Evolutionary conservation across 1,284 basidiomycete genomes (phyloP).

Genomic region (Heterobasidion occidentale): DNA sequence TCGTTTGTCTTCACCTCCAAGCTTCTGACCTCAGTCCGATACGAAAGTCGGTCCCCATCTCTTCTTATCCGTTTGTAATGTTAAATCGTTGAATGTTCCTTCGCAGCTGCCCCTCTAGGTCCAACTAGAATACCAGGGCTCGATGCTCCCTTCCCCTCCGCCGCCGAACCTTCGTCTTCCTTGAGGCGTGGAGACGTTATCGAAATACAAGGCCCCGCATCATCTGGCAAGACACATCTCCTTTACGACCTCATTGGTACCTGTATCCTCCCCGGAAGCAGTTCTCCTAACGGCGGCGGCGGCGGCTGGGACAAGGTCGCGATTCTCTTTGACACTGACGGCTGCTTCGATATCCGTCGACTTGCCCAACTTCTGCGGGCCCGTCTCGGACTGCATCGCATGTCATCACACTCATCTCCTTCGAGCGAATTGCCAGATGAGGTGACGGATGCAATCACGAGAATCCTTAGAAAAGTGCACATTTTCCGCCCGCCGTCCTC

Average conservation of each 20-base stretch:
- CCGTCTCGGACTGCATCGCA: background rate
- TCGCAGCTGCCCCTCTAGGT: constrained; percentile 18
- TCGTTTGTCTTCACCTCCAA: background rate
- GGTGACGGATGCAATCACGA: constrained; percentile 3
- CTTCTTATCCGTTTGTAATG: background rate
- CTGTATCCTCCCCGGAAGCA: constrained; percentile 43
- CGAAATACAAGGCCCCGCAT: constrained; percentile 67
- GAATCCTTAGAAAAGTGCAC: constrained; percentile 48
- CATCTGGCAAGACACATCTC: constrained; percentile 69
- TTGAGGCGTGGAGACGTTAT: constrained; percentile 52
- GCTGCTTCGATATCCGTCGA: constrained; percentile 47
- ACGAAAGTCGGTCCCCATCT: background rate
- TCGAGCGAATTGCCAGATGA: constrained; percentile 8
- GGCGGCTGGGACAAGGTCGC: constrained; percentile 58
- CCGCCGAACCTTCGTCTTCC: constrained; percentile 11
- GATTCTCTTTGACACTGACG: constrained; percentile 62
- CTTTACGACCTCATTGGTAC: constrained; percentile 57
- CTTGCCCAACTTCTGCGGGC: constrained; percentile 41
- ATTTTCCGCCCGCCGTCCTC: constrained; percentile 63
- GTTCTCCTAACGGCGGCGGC: constrained; percentile 20
- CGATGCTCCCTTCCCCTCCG: constrained; percentile 19
- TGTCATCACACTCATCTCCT: constrained; percentile 8
- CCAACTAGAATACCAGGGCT: constrained; percentile 23
- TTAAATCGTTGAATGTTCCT: constrained; percentile 1
- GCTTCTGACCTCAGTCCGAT: background rate